phyloP scores from a whole-genome alignment of 768 basidiomycete species.

The Amanita brunnescens region DNA sequence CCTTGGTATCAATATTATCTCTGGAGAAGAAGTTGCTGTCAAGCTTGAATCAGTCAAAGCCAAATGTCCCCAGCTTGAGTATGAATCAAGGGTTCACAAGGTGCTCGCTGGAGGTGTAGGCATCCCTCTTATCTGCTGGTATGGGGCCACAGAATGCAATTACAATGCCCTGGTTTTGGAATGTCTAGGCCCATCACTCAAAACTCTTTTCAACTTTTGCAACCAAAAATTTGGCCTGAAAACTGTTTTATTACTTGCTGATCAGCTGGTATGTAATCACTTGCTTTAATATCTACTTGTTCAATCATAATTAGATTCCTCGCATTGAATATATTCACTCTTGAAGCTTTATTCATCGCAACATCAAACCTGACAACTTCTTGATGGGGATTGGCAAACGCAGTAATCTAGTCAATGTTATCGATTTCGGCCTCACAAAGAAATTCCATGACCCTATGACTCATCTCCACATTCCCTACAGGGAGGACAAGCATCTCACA shows the following conservation, averaged over 20 bases:
- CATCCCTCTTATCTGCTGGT: no score
- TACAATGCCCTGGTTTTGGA: no score
- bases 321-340: constrained; percentile 99
- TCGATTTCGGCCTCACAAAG: no score
- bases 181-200: constrained; percentile 87
- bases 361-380: constrained; percentile 99
- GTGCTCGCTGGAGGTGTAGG: no score
- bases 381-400: constrained; percentile 99
- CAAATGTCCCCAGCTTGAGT: constrained; percentile 99
- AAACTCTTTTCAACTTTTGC: constrained; percentile 90
- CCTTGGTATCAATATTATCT: no score
- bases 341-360: constrained; percentile 93
- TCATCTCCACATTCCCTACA: no score
- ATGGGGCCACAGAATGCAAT: no score
- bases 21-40: constrained; percentile 99
- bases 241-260: constrained; percentile 92
- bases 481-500: constrained; percentile 98
- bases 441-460: no score
- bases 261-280: constrained; percentile 69
- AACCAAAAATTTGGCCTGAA: constrained; percentile 97
- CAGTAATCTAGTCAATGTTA: constrained; percentile 99
- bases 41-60: constrained; percentile 99
- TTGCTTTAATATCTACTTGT: constrained; percentile 15
- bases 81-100: constrained; percentile 93
- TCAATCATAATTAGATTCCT: constrained; percentile 60